Base-by-base conservation (phyloP, 116 monocot species). In the Thalassia testudinum region DNA sequence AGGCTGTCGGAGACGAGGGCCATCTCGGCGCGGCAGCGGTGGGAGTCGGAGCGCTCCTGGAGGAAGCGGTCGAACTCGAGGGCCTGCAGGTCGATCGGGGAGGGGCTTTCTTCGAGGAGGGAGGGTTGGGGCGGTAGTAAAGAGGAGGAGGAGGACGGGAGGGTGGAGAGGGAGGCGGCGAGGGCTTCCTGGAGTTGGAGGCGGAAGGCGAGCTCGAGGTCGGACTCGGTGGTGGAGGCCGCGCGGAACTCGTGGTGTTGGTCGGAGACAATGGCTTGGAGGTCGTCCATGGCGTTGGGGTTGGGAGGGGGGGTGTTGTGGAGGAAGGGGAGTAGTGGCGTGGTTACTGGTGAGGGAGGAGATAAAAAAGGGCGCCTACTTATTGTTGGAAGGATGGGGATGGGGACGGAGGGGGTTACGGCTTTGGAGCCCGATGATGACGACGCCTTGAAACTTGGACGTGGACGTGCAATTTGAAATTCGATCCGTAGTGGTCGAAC, bases 111-210 rank as follows among this genome's bases (percentile, higher is more conserved):
- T 34, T 34, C 30, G 30, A 34, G 20, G 47, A 50, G 44, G 49
- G 26, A 21, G 27, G 13, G 2, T n/a, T 21, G 54, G 21, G 21
- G 56, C 14, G 0, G 70, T 37, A 7, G n/a, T n/a, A n/a, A n/a
- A n/a, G n/a, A n/a, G n/a, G n/a, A n/a, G n/a, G 67, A 53, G 42
- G 69, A 38, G 25, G 70, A 44, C 11, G 63, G 61, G 7, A 8
- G 37, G 24, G 38, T 24, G 29, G 53, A 10, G 61, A 75, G 70
- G 45, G 87, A 92, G 27, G 75, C 77, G 37, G 75, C 58, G 55
- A 87, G 67, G 53, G 83, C 81, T 49, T 87, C 92, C 37, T 83
- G 38, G 42, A 93, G 53, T 47, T 93, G 92, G 45, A 93, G 70
- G 27, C 53, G 65, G 68, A 54, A 87, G 55, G 92, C 92, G 53